phyloP scores from a whole-genome alignment of 768 basidiomycete genomes.

The Collybia mongolica region DNA sequence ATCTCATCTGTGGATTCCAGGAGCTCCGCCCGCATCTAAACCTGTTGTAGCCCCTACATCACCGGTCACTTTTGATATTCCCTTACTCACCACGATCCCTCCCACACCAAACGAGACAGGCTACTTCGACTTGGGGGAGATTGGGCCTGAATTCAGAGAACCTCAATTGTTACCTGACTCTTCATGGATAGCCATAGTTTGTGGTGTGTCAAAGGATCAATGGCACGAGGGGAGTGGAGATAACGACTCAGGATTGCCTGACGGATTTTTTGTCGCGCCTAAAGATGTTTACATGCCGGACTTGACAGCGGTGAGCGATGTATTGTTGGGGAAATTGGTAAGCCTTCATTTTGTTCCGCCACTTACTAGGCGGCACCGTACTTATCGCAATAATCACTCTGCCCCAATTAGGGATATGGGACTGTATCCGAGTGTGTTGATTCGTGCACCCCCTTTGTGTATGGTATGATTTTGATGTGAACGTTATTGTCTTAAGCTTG shows the following conservation, averaged over 20 bases:
- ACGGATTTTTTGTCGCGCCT: conserved; percentile 74
- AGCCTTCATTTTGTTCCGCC: conserved; percentile 19
- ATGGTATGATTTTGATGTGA: conserved; percentile 42
- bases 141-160: not conserved
- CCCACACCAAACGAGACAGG: conserved; percentile 27
- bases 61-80: conserved; percentile 6
- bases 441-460: conserved; percentile 75
- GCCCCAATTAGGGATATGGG: conserved; percentile 62
- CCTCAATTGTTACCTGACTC: conserved; percentile 57
- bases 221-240: conserved; percentile 36
- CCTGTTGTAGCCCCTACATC: conserved; percentile 8
- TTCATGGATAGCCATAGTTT: conserved; percentile 79
- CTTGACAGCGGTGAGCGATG: conserved; percentile 70
- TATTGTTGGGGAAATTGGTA: conserved; percentile 76
- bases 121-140: conserved; percentile 9
- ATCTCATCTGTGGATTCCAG: conserved; percentile 57
- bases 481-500: no score
- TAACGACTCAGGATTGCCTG: conserved; percentile 46
- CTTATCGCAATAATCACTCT: not conserved
- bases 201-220: conserved; percentile 65
- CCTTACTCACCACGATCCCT: conserved; percentile 28
- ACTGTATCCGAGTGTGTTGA: conserved; percentile 81
- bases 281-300: conserved; percentile 83
- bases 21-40: conserved; percentile 51
- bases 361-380: not conserved